Evolutionary conservation across 2,329 filamentous ascomycete species (phyloP), one percentile per base, ranked within the genome.

Genomic region (Fusarium zealandicum): DNA sequence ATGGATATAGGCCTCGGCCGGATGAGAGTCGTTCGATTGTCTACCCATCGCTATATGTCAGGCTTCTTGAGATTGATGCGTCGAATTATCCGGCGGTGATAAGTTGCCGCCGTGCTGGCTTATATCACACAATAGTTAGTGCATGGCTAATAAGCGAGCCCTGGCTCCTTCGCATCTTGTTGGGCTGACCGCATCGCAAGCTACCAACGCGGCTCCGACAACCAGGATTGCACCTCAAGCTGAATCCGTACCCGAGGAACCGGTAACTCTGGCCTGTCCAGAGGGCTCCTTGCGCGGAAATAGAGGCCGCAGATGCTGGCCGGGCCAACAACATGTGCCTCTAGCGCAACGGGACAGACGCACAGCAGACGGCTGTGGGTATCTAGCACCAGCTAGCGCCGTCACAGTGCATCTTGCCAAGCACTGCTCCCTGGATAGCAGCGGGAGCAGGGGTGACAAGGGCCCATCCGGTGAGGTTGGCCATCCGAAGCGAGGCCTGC

Each of bases 351-450:
- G 42, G 32, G 31, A 16, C 31, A 27, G 38, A 32, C 27, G 27
- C 16, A 33, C 22, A 28, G 28, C 30, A 32, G 13, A 44, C 14
- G 40, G 30, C 22, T 22, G 33, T 33, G n/a, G n/a, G n/a, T n/a
- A n/a, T n/a, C n/a, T n/a, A 44, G 39, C 44, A 18, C 45, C 52
- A 27, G 30, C 55, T 68, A 68, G 66, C 63, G 64, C 57, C 53
- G 59, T 68, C 66, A 68, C 66, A 65, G 55, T 59, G 66, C 66
- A 67, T 61, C 54, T 28, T 36, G 42, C 46, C 51, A 53, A 51
- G 36, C 39, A 22, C 28, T 38, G n/a, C 35, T 12, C 7, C 18
- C 33, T 31, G 39, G 18, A 22, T 20, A 17, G 38, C 33, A 30
- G 22, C 41, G 41, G 35, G 33, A 40, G 36, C 49, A 49, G 54